These are phyloP conservation scores for Wickerhamiella occidentalis DNA, from an alignment of 805 yeast genomes.

Conservation along the genomic window DNA sequence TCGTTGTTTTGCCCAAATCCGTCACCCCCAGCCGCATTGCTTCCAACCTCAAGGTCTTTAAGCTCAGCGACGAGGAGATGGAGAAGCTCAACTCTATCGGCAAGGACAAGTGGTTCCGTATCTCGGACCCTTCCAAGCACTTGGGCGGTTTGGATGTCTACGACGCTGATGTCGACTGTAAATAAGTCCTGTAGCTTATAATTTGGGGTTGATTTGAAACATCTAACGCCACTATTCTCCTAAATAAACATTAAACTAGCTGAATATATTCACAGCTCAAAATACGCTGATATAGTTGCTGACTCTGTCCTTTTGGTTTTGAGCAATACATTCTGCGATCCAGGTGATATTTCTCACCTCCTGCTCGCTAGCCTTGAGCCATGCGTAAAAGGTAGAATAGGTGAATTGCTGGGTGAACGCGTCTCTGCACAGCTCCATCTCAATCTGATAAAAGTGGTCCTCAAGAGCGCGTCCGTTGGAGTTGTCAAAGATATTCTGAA, in stretches of 20 bases:
- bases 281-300: conserved; percentile 82
- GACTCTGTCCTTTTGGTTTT: conserved; percentile 90
- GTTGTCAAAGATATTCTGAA: conserved; percentile 36
- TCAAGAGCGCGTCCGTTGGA: conserved; percentile 54
- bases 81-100: conserved; percentile 25
- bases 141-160: conserved; percentile 7
- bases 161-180: conserved; percentile 7
- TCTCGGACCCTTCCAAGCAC: conserved; percentile 7
- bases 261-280: conserved; percentile 24
- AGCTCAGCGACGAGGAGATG: conserved; percentile 35
- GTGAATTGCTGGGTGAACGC: conserved; percentile 97
- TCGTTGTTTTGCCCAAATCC: conserved; percentile 58
- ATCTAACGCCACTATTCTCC: no score
- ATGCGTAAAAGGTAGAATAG: conserved; percentile 83
- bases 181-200: no score
- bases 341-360: conserved; percentile 96
- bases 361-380: conserved; percentile 92
- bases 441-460: conserved; percentile 85
- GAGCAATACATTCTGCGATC: conserved; percentile 99
- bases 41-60: conserved; percentile 31
- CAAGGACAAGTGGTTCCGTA: conserved; percentile 13
- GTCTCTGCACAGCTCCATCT: conserved; percentile 82
- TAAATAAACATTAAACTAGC: background rate
- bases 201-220: no score
- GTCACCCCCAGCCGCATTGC: conserved; percentile 51